Percentiles rank a stretch among this genome's conserved stretches.
Evolutionary conservation across 179 eudicot genomes (phyloP).

Genomic region (Beta lomatogona): DNA sequence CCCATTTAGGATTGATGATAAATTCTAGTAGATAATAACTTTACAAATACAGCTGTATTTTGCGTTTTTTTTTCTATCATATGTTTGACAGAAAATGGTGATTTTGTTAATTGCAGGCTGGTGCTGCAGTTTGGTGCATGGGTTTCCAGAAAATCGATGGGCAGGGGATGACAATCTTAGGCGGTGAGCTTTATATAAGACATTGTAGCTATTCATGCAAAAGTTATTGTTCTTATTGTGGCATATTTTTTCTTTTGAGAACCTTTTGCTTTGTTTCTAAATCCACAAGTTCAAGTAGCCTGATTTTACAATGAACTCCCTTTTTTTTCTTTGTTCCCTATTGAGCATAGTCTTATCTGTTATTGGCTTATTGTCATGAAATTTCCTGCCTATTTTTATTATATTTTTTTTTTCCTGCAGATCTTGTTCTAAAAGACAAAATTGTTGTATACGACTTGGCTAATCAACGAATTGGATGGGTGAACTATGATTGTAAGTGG

Average conservation of each 20-base stretch:
- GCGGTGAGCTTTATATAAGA: conserved; percentile 53
- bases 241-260: too few relatives aligned
- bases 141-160: conserved; percentile 85
- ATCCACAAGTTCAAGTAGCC: conserved; percentile 1
- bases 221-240: background rate
- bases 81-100: background rate
- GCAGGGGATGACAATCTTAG: conserved; percentile 82
- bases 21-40: background rate
- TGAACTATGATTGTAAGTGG: conserved; percentile 82
- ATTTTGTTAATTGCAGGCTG: conserved; percentile 55
- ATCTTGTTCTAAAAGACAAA: conserved; percentile 82
- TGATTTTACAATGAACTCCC: background rate
- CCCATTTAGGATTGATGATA: background rate
- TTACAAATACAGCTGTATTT: background rate
- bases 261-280: background rate
- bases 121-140: conserved; percentile 91
- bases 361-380: background rate
- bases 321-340: background rate
- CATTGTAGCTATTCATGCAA: background rate
- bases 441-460: conserved; percentile 76
- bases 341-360: background rate
- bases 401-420: conserved; percentile 36
- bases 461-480: conserved; percentile 86
- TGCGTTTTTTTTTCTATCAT: background rate
- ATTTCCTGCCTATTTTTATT: background rate